Conservation (phyloP, 305 asterid species). For the Solanum chacoense region DNA sequence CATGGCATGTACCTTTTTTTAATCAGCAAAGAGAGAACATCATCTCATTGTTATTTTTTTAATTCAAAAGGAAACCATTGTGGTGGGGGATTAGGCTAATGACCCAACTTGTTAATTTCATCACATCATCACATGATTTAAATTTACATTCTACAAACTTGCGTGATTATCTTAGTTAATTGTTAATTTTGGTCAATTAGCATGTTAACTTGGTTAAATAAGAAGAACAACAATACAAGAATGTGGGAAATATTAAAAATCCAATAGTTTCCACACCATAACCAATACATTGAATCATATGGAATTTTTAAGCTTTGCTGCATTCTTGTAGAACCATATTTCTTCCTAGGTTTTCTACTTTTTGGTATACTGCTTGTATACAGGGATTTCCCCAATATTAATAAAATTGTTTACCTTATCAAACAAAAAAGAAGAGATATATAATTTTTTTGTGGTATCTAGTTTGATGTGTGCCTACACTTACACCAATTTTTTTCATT, state of each 20-base stretch:
- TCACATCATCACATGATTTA: background rate
- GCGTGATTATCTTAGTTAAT: background rate
- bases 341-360: background rate
- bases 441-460: background rate
- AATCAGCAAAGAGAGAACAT: background rate
- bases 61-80: background rate
- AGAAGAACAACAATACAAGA: background rate
- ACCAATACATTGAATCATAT: background rate
- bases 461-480: constrained; percentile 1
- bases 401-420: background rate
- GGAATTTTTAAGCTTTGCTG: background rate
- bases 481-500: background rate
- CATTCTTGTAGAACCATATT: background rate
- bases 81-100: background rate
- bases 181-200: background rate
- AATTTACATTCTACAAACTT: background rate
- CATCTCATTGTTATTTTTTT: background rate
- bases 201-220: background rate
- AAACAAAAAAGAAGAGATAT: background rate
- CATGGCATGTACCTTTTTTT: background rate
- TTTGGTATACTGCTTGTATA: background rate
- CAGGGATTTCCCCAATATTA: background rate
- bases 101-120: background rate
- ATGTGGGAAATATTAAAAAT: background rate
- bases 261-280: background rate